phyloP scores from a whole-genome alignment of 345 rosid species.

The Gossypium ekmanianum region DNA sequence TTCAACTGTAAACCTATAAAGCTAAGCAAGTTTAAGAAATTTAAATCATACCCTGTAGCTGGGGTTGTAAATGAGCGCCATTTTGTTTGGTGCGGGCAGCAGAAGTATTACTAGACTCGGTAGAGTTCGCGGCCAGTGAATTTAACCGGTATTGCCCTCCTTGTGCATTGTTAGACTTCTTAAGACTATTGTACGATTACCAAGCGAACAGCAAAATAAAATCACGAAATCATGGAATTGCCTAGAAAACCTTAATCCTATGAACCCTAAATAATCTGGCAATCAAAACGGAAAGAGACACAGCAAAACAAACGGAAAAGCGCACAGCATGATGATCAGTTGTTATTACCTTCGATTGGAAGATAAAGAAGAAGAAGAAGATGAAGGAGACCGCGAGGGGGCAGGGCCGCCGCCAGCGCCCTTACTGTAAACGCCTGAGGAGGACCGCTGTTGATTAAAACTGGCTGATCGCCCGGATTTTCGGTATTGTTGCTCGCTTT shows the following conservation, averaged over 20 bases:
- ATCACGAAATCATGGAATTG: background rate
- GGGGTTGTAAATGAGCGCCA: slow-evolving; percentile 51
- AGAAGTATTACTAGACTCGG: slow-evolving; percentile 38
- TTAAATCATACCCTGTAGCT: slow-evolving; percentile 39
- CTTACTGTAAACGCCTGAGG: slow-evolving; percentile 60
- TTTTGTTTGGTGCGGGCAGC: slow-evolving; percentile 42
- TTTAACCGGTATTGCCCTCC: slow-evolving; percentile 65
- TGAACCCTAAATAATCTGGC: slow-evolving; percentile 5
- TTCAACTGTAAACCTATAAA: background rate
- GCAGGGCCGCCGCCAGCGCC: slow-evolving; percentile 71
- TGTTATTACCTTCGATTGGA: slow-evolving; percentile 56
- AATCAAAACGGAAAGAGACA: background rate
- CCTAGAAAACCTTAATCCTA: slow-evolving; percentile 5
- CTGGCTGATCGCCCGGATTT: slow-evolving; percentile 72
- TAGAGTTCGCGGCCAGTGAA: slow-evolving; percentile 35
- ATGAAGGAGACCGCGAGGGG: slow-evolving; percentile 55
- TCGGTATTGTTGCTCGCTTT: slow-evolving; percentile 62
- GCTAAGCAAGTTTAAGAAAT: background rate
- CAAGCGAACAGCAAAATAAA: background rate
- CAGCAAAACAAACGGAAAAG: slow-evolving; percentile 4
- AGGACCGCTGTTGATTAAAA: slow-evolving; percentile 65
- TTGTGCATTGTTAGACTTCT: slow-evolving; percentile 69
- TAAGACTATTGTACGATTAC: slow-evolving; percentile 38
- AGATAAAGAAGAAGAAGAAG: slow-evolving; percentile 29
- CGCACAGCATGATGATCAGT: background rate